These are phyloP conservation scores for Amanita phalloides DNA, from an alignment of 768 basidiomycete genomes.

Conservation along the genomic window DNA sequence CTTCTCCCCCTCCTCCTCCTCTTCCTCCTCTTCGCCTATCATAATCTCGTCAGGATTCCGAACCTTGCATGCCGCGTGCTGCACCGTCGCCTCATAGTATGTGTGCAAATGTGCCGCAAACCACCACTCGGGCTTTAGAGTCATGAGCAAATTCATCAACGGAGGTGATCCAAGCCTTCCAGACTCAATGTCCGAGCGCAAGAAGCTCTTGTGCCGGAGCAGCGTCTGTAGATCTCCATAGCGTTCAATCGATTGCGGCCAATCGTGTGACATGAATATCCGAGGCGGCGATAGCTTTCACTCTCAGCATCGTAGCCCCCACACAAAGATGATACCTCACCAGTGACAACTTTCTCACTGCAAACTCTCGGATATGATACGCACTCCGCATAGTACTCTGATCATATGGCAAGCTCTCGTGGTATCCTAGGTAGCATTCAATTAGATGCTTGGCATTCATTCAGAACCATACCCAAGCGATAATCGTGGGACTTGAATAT, in stretches of 20 bases:
- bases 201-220: constrained; percentile 68
- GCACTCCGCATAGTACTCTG: constrained; percentile 62
- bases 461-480: constrained; percentile 34
- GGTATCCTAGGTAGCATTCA: constrained; percentile 42
- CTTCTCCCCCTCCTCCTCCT: constrained; percentile 1
- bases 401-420: constrained; percentile 78
- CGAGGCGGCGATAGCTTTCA: constrained; percentile 47
- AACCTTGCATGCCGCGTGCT: constrained; percentile 20
- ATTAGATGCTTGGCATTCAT: background rate
- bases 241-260: constrained; percentile 81
- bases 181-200: constrained; percentile 53
- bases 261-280: constrained; percentile 93
- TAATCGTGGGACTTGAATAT: constrained; percentile 83
- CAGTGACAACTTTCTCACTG: constrained; percentile 66
- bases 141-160: constrained; percentile 63
- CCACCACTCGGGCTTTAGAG: constrained; percentile 78
- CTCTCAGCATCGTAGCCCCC: constrained; percentile 8
- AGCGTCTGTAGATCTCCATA: constrained; percentile 62
- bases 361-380: constrained; percentile 87
- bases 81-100: constrained; percentile 66
- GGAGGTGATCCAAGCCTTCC: constrained; percentile 82
- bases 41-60: constrained; percentile 41
- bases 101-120: constrained; percentile 89
- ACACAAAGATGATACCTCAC: constrained; percentile 22
- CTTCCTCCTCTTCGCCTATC: constrained; percentile 33